Conservation (phyloP, 1,139 yeast genomes). For the Blastobotrys ciferrii region DNA sequence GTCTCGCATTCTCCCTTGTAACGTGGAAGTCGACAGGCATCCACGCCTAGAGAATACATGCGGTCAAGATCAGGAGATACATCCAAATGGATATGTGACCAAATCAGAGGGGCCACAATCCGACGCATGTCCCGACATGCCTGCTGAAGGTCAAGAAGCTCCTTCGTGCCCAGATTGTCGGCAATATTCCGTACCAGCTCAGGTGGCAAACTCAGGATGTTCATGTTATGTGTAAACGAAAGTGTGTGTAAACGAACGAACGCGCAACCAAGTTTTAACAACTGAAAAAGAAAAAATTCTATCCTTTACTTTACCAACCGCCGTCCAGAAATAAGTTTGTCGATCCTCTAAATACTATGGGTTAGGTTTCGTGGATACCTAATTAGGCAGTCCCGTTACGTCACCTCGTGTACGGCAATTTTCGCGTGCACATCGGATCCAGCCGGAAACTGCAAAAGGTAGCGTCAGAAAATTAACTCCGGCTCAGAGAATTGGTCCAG, state of each 20-base stretch:
- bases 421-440: background rate
- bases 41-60: constrained; percentile 2
- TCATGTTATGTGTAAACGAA: background rate
- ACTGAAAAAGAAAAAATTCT: too few relatives aligned
- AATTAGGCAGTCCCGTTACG: background rate
- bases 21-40: constrained; percentile 1
- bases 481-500: too few relatives aligned
- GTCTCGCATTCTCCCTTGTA: constrained; percentile 2
- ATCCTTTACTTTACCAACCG: background rate
- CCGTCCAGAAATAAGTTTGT: background rate
- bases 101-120: constrained; percentile 2
- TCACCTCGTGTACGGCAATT: background rate
- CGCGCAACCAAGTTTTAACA: background rate
- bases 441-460: background rate
- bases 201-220: constrained; percentile 3
- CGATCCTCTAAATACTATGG: background rate
- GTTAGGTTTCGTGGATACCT: background rate
- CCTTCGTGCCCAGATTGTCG: constrained; percentile 6
- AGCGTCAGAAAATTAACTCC: too few relatives aligned
- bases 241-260: too few relatives aligned
- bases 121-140: constrained; percentile 1
- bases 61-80: constrained; percentile 7
- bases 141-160: constrained; percentile 7
- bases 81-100: constrained; percentile 8
- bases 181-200: background rate